Conservation (phyloP, 495 filamentous ascomycete species). For the Penicillium silybi region DNA sequence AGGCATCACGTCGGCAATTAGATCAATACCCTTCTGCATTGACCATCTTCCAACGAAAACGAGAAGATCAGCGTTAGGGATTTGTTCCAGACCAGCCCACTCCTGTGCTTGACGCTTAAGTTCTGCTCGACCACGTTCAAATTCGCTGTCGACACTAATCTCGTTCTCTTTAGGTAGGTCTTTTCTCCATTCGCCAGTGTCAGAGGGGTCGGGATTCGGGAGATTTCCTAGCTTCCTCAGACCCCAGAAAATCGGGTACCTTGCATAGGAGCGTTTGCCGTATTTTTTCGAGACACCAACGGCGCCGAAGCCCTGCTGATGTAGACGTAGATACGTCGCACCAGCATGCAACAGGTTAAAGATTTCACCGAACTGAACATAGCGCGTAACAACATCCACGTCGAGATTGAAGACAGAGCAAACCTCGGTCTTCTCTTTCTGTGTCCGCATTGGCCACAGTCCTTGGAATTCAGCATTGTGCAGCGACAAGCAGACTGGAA, state of each 20-base stretch:
- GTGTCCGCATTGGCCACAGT: slow-evolving; percentile 68
- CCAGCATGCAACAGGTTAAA: slow-evolving; percentile 72
- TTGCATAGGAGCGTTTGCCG: slow-evolving; percentile 67
- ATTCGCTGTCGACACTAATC: slow-evolving; percentile 52
- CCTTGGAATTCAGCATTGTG: slow-evolving; percentile 75
- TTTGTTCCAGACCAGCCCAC: slow-evolving; percentile 67
- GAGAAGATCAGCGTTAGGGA: slow-evolving; percentile 65
- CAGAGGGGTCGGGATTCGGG: slow-evolving; percentile 73
- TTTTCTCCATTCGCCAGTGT: slow-evolving; percentile 65
- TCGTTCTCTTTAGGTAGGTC: slow-evolving; percentile 48
- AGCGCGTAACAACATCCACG: slow-evolving; percentile 35
- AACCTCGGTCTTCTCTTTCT: slow-evolving; percentile 63
- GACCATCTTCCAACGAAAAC: slow-evolving; percentile 80
- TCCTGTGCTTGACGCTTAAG: slow-evolving; percentile 68
- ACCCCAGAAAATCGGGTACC: slow-evolving; percentile 78
- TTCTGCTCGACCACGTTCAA: slow-evolving; percentile 53
- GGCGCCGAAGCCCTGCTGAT: slow-evolving; percentile 71
- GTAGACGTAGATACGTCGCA: slow-evolving; percentile 68
- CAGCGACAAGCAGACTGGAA: slow-evolving; percentile 48
- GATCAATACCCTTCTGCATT: slow-evolving; percentile 73
- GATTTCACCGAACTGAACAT: slow-evolving; percentile 61
- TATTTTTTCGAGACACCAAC: slow-evolving; percentile 75
- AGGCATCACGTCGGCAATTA: slow-evolving; percentile 75
- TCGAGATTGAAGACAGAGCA: slow-evolving; percentile 67
- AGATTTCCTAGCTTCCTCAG: slow-evolving; percentile 65